Percentiles rank a stretch among this genome's conserved stretches.
phyloP scores from a whole-genome alignment of 225 moss, liverwort and hornwort genomes.

The Marchantia paleacea region DNA sequence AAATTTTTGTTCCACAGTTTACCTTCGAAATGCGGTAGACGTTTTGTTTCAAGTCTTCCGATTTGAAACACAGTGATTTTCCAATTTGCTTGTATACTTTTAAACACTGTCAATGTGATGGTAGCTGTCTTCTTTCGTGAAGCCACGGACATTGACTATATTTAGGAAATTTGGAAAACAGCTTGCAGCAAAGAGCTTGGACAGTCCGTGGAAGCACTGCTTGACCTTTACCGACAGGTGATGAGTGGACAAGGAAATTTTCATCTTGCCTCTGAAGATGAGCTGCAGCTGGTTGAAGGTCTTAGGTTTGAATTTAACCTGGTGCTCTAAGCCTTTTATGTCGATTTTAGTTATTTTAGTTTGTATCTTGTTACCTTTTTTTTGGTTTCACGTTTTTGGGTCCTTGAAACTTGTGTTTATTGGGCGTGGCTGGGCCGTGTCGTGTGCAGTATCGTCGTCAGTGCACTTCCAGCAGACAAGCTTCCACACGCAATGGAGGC shows the following conservation, averaged over 20 bases:
- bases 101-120: neutral
- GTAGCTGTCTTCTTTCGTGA: neutral
- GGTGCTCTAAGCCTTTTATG: neutral
- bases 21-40: too few relatives aligned
- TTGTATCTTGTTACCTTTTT: neutral
- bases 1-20: too few relatives aligned
- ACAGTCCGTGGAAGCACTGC: conserved; percentile 70
- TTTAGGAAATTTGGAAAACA: conserved; percentile 30
- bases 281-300: conserved; percentile 96
- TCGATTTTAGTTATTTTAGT: neutral
- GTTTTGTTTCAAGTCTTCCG: too few relatives aligned
- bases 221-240: conserved; percentile 75
- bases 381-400: neutral
- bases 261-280: conserved; percentile 81
- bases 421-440: neutral
- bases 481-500: conserved; percentile 75
- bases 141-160: neutral
- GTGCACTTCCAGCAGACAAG: conserved; percentile 67
- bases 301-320: conserved; percentile 54
- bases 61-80: too few relatives aligned
- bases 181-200: conserved; percentile 83
- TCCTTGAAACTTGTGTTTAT: neutral
- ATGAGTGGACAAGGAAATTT: conserved; percentile 69
- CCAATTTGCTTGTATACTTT: too few relatives aligned
- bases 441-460: conserved; percentile 76